Evolutionary conservation across 2,329 filamentous ascomycete species (phyloP).

Genomic region (Chrysosporium queenslandicum): DNA sequence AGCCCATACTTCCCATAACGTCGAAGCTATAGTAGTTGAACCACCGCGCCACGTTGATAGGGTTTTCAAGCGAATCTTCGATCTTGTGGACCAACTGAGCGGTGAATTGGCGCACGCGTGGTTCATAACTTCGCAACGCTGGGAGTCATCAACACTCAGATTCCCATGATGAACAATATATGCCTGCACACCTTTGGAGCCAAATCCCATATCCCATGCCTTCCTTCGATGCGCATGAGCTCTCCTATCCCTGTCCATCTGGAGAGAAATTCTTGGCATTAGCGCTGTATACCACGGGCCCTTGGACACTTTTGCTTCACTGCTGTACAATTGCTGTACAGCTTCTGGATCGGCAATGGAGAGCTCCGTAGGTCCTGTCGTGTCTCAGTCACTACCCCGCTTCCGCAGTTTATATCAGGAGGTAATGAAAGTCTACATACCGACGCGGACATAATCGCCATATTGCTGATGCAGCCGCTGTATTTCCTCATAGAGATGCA

Average conservation of each 20-base stretch:
- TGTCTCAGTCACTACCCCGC: not conserved
- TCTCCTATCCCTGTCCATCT: not conserved
- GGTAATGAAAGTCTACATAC: not conserved
- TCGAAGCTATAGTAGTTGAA: conserved; percentile 23
- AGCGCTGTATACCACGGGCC: not conserved
- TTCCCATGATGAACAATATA: not conserved
- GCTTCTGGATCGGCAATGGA: conserved; percentile 16
- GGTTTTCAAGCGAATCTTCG: not conserved
- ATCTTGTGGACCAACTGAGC: not conserved
- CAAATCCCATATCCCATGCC: conserved; percentile 2
- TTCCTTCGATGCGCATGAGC: not conserved
- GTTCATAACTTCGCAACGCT: conserved; percentile 7
- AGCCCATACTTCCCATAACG: conserved; percentile 32
- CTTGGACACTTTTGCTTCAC: conserved; percentile 18
- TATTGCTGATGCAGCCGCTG: conserved; percentile 21
- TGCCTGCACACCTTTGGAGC: not conserved
- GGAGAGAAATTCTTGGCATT: not conserved
- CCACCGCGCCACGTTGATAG: conserved; percentile 15
- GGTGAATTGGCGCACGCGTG: not conserved
- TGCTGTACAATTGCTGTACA: conserved; percentile 14
- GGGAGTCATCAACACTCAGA: not conserved
- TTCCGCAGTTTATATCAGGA: not conserved
- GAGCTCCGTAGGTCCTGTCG: conserved; percentile 14
- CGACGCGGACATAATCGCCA: conserved; percentile 25
- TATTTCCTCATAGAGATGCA: conserved; percentile 10